A percentile compares a stretch with the other conserved stretches of the same genome.
Conservation (phyloP, 192 early-diverging fungal genomes). For the Podila clonocystis region DNA sequence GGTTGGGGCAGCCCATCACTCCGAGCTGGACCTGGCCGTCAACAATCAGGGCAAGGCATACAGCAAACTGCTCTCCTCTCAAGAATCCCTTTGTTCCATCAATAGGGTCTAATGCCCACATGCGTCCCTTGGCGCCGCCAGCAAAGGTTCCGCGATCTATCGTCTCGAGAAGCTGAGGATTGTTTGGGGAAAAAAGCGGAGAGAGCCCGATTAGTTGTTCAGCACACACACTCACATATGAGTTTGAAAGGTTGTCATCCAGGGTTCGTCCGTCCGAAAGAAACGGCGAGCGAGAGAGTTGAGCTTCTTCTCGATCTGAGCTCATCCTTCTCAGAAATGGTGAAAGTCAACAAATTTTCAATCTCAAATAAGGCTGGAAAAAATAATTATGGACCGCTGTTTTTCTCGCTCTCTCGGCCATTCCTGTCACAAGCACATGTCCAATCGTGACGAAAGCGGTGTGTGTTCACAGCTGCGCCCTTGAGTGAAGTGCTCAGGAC, state of each 20-base stretch:
- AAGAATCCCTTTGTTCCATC: slow-evolving; percentile 99
- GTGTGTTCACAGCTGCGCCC: no score
- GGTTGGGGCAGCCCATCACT: slow-evolving; percentile 88
- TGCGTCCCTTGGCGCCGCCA: slow-evolving; percentile 79
- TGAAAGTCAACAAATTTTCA: not conserved
- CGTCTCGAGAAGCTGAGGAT: slow-evolving; percentile 73
- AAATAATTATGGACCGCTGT: no score
- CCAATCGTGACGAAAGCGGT: no score
- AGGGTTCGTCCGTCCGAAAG: no score
- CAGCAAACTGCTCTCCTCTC: slow-evolving; percentile 96
- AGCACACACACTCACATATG: no score
- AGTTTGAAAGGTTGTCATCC: no score
- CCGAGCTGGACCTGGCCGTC: slow-evolving; percentile 91
- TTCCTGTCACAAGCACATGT: no score
- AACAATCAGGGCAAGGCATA: slow-evolving; percentile 91
- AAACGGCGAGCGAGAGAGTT: no score
- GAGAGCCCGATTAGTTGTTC: no score
- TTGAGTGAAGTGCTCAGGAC: no score
- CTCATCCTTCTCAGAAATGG: slow-evolving; percentile 3
- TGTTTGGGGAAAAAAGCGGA: not conserved
- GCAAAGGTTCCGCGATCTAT: slow-evolving; percentile 92
- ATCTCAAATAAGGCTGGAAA: not conserved
- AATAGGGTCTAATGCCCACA: slow-evolving; percentile 89
- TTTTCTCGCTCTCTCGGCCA: no score
- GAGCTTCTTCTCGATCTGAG: not conserved